Conservation (phyloP, 2,329 filamentous ascomycete species). For the Canariomyces notabilis region DNA sequence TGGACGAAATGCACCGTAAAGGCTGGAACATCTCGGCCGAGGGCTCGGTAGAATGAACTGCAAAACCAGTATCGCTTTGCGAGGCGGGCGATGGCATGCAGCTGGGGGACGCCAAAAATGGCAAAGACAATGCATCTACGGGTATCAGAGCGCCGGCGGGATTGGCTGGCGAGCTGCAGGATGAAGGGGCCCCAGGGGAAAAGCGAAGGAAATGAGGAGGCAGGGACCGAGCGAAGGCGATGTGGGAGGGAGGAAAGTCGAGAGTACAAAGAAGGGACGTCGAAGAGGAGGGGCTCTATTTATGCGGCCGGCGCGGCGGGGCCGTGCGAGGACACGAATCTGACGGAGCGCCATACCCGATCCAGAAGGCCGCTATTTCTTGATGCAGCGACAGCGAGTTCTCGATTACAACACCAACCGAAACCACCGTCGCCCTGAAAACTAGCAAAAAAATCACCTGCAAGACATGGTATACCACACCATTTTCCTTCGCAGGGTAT, state of each 20-base stretch:
- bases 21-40: neutral
- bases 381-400: too few species aligned
- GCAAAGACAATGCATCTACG: conserved; percentile 5
- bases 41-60: neutral
- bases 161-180: conserved; percentile 4
- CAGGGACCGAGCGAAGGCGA: conserved; percentile 6
- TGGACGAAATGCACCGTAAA: conserved; percentile 1
- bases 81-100: conserved; percentile 1
- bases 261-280: conserved; percentile 11
- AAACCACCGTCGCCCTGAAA: too few species aligned
- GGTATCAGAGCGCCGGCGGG: neutral
- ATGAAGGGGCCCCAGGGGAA: neutral
- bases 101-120: conserved; percentile 4
- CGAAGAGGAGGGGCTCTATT: neutral
- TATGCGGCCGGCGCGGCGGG: too few species aligned
- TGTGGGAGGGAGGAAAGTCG: neutral
- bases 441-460: too few species aligned
- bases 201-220: conserved; percentile 7
- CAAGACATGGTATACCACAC: too few species aligned
- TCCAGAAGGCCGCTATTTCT: too few species aligned
- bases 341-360: too few species aligned
- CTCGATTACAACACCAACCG: too few species aligned
- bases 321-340: too few species aligned
- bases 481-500: too few species aligned
- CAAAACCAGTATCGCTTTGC: neutral